Evolutionary conservation across 306 rosid genomes (phyloP).

Genomic region (Dryas drummondii): DNA sequence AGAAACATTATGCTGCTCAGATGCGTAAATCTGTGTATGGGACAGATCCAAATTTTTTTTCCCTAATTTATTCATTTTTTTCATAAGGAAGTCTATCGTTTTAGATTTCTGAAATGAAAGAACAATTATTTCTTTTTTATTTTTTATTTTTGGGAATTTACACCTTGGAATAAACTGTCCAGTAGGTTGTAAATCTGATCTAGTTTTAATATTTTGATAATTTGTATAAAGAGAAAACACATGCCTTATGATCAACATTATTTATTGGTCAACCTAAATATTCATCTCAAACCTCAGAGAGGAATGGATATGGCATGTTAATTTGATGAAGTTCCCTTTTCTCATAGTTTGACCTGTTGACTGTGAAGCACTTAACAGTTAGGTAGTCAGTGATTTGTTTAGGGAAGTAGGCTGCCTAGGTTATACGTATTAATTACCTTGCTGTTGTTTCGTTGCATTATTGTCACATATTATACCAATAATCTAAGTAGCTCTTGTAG

Average conservation of each 20-base stretch:
- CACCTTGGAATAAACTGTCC: background rate
- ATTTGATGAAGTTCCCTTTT: constrained; percentile 3
- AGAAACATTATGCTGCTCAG: constrained; percentile 65
- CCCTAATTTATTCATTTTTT: background rate
- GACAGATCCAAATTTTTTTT: background rate
- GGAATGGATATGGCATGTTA: background rate
- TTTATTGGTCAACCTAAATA: background rate
- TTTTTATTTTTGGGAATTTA: background rate
- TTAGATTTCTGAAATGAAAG: background rate
- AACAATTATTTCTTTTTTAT: background rate
- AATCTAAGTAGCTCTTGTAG: background rate
- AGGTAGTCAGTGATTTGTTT: background rate
- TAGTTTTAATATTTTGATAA: background rate
- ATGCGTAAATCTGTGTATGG: constrained; percentile 73
- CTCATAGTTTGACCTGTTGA: background rate
- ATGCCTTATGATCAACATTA: background rate
- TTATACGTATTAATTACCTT: background rate
- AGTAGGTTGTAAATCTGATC: background rate
- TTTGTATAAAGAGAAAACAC: background rate
- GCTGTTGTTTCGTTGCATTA: background rate
- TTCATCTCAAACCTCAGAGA: background rate
- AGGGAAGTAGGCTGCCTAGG: background rate
- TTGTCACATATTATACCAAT: background rate
- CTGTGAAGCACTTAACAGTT: background rate
- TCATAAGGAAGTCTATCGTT: background rate